Evolutionary conservation across 331 rosid genomes (phyloP).

Genomic region (Dryas integrifolia): DNA sequence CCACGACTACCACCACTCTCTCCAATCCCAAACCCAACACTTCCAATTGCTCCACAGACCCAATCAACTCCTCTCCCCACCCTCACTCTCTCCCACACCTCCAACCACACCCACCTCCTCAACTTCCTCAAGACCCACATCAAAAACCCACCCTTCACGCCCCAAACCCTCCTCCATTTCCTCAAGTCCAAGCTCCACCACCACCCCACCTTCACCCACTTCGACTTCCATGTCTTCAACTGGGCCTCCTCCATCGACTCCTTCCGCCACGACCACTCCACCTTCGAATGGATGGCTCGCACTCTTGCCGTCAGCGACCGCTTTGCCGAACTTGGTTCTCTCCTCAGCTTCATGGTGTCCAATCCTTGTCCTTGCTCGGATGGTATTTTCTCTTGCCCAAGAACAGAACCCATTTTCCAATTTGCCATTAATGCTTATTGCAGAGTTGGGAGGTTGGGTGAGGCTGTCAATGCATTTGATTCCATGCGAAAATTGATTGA

Average conservation of each 20-base stretch:
- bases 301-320: slow-evolving; percentile 61
- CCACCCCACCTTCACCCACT: slow-evolving; percentile 70
- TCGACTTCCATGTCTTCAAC: slow-evolving; percentile 75
- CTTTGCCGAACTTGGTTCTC: slow-evolving; percentile 46
- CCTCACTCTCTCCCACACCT: slow-evolving; percentile 42
- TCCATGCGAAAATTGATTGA: slow-evolving; percentile 64
- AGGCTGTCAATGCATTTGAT: slow-evolving; percentile 55
- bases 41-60: slow-evolving; percentile 42
- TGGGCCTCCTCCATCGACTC: slow-evolving; percentile 85
- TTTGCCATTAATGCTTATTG: slow-evolving; percentile 56
- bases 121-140: slow-evolving; percentile 55
- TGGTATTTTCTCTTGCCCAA: slow-evolving; percentile 75
- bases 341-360: slow-evolving; percentile 51
- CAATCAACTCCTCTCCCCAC: slow-evolving; percentile 34
- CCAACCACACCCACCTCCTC: slow-evolving; percentile 54
- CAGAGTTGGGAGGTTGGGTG: slow-evolving; percentile 50
- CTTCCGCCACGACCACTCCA: slow-evolving; percentile 71
- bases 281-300: slow-evolving; percentile 76
- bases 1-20: slow-evolving; percentile 17
- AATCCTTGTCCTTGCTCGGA: slow-evolving; percentile 78
- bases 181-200: slow-evolving; percentile 74
- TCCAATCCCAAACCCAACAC: slow-evolving; percentile 60
- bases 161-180: slow-evolving; percentile 63
- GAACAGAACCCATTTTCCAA: slow-evolving; percentile 55
- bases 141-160: slow-evolving; percentile 49